Percentiles rank a stretch among this genome's conserved stretches.
Conservation (phyloP, 2,329 filamentous ascomycete genomes). For the Westerdykella ornata region DNA sequence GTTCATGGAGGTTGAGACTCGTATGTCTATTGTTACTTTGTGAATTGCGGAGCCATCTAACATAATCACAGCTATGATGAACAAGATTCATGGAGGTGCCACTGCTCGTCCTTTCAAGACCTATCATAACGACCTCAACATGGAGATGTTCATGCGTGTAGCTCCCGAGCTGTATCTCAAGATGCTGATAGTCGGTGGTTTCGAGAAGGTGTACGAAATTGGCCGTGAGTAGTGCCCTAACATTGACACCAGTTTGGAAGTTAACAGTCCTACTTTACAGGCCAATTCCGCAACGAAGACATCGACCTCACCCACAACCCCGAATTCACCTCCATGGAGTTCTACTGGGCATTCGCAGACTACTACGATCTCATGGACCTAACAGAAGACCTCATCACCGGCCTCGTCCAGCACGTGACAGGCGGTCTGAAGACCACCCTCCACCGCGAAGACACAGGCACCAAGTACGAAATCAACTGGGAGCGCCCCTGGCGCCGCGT, state of each 20-base stretch:
- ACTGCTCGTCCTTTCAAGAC: conserved; percentile 93
- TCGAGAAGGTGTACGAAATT: conserved; percentile 92
- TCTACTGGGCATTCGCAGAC: conserved; percentile 74
- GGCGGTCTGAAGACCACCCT: conserved; percentile 81
- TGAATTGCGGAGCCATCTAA: background rate
- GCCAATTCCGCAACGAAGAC: conserved; percentile 87
- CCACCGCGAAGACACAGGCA: conserved; percentile 70
- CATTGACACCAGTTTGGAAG: background rate
- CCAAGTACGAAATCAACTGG: conserved; percentile 92
- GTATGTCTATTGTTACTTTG: background rate
- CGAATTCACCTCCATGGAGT: conserved; percentile 96
- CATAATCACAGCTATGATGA: conserved; percentile 67
- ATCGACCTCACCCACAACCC: conserved; percentile 94
- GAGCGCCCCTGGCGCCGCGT: conserved; percentile 86
- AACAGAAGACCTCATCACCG: conserved; percentile 88
- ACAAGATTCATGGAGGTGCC: conserved; percentile 88
- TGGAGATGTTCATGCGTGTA: conserved; percentile 91
- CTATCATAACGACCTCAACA: conserved; percentile 91
- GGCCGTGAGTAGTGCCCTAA: conserved; percentile 49
- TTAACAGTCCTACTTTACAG: background rate
- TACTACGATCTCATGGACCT: conserved; percentile 82
- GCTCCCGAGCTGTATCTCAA: conserved; percentile 96
- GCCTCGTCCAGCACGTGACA: conserved; percentile 80
- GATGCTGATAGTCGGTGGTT: conserved; percentile 87
- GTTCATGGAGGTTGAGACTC: conserved; percentile 88